Conservation (phyloP, 495 filamentous ascomycete species). For the Trichoderma parareesei region DNA sequence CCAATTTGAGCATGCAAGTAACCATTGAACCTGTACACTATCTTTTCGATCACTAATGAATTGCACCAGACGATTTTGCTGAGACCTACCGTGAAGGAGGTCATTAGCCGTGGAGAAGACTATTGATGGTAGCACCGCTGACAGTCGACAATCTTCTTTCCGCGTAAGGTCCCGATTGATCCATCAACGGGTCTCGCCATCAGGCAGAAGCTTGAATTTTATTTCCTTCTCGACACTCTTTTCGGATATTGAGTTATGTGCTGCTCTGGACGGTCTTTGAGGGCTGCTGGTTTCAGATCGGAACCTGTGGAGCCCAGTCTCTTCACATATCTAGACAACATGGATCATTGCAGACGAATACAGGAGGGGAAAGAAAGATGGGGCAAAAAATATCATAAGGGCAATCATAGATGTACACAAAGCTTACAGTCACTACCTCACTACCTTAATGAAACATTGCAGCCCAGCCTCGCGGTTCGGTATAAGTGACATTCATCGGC, state of each 20-base stretch:
- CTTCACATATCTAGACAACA: background rate
- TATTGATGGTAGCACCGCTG: conserved; percentile 41
- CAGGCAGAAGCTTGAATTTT: background rate
- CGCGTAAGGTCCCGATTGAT: background rate
- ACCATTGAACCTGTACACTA: conserved; percentile 2
- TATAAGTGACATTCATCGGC: too few species aligned
- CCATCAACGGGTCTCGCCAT: background rate
- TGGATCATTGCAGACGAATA: background rate
- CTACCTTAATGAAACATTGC: background rate
- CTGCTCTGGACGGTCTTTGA: background rate
- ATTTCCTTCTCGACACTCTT: background rate
- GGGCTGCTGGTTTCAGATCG: background rate
- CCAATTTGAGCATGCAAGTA: conserved; percentile 84
- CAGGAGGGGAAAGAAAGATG: background rate
- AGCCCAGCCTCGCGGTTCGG: background rate
- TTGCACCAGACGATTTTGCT: conserved; percentile 67
- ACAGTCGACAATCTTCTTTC: background rate
- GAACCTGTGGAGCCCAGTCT: too few species aligned
- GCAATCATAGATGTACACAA: background rate
- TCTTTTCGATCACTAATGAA: conserved; percentile 12
- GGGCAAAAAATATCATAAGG: too few species aligned
- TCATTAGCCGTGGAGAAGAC: conserved; percentile 85
- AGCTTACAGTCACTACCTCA: background rate
- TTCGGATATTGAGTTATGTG: background rate
- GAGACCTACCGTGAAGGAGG: conserved; percentile 80